These are phyloP conservation scores for Trichoderma cornu-damae DNA, from an alignment of 2,329 filamentous ascomycete genomes.

Conservation along the genomic window DNA sequence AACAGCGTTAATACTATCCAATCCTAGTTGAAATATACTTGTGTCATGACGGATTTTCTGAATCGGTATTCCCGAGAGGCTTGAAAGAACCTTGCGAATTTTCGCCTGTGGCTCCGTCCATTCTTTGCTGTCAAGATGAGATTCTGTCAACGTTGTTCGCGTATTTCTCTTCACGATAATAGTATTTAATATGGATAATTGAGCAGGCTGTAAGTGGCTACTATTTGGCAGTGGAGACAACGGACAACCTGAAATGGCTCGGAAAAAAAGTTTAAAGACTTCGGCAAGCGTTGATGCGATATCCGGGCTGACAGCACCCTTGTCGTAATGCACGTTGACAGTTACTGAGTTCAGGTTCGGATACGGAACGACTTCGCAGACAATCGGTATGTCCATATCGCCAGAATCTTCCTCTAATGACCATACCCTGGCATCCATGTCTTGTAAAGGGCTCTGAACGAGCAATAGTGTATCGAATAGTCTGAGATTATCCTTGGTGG, in stretches of 20 bases:
- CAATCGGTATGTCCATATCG: slow-evolving; percentile 68
- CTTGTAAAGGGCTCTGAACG: slow-evolving; percentile 60
- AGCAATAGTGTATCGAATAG: slow-evolving; percentile 80
- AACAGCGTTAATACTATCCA: slow-evolving; percentile 84
- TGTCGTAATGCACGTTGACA: slow-evolving; percentile 59
- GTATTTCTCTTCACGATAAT: slow-evolving; percentile 26
- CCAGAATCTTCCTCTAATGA: slow-evolving; percentile 52
- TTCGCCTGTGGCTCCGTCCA: slow-evolving; percentile 50
- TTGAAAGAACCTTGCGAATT: slow-evolving; percentile 53
- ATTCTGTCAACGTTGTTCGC: neutral
- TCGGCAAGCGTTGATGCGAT: slow-evolving; percentile 29
- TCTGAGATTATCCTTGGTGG: slow-evolving; percentile 38
- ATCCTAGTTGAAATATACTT: slow-evolving; percentile 79
- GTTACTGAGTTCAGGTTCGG: slow-evolving; percentile 46
- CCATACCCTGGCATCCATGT: slow-evolving; percentile 54
- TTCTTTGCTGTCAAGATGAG: slow-evolving; percentile 17
- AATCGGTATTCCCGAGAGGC: slow-evolving; percentile 49
- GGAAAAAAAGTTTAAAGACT: slow-evolving; percentile 30
- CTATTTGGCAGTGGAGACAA: slow-evolving; percentile 24
- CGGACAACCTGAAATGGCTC: slow-evolving; percentile 26
- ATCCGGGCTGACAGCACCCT: slow-evolving; percentile 34
- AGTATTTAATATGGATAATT: slow-evolving; percentile 22
- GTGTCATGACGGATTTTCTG: slow-evolving; percentile 53
- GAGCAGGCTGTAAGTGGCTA: slow-evolving; percentile 23
- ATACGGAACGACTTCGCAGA: slow-evolving; percentile 67